Evolutionary conservation across 805 yeast species (phyloP), one percentile per base, ranked within the genome.

Genomic region (Wickerhamiella occidentalis): DNA sequence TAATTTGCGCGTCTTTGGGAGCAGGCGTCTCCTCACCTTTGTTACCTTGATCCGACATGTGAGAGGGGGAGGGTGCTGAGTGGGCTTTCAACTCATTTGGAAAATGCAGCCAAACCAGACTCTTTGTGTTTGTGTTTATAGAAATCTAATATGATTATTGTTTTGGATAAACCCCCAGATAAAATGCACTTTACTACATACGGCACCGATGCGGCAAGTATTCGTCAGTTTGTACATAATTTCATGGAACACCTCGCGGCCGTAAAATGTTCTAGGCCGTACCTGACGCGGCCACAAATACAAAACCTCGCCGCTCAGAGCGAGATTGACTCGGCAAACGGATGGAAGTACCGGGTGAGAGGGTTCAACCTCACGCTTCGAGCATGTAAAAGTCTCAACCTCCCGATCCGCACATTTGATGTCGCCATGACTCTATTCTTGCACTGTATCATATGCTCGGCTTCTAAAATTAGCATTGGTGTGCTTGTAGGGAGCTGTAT

Each of bases 381-480:
- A 6, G 52, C 55, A 1, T 56, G 60, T 43, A 40, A 40, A 28
- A 23, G 22, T 28, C 52, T 61, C 47, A 35, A 51, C 41, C 47
- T 58, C 52, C 95, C 95, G 0, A 66, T 82, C 18, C 70, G 80
- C 45, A 79, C 85, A 1, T 65, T 86, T 42, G 81, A 80, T 52
- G 74, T 84, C 8, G 73, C 92, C 2, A 77, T 83, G 76, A 74
- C 77, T 53, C 79, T 79, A 55, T 82, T 79, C 59, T 94, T 86
- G 56, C 67, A 86, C 45, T 79, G 75, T 57, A 67, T 86, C 13
- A 78, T 80, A 63, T 82, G 83, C 52, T 52, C 50, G 6, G 18
- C 40, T 15, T 8, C 40, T 6, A 44, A 40, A 8, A 23, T 43
- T 18, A 25, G 28, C 7, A 26, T 51, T 13, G 8, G 4, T 1